phyloP scores from a whole-genome alignment of 495 filamentous ascomycete genomes.

The Penicillium soppii region DNA sequence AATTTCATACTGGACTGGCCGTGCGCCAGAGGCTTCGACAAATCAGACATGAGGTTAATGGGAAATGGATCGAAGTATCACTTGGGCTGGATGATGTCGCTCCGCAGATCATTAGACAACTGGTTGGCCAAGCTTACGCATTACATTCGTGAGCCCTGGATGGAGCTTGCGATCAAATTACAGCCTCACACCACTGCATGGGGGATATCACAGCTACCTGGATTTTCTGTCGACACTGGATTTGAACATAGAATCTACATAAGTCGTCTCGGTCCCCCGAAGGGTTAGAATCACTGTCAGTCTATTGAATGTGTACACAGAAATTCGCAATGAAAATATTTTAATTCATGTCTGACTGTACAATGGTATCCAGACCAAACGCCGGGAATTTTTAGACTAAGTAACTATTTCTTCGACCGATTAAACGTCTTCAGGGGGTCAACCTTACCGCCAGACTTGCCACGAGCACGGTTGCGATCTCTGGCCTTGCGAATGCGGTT shows the following conservation, averaged over 20 bases:
- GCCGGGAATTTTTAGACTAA: slow-evolving; percentile 8
- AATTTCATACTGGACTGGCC: slow-evolving; percentile 18
- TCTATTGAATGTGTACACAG: not conserved
- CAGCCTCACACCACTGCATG: too few species aligned
- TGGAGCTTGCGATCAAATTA: not conserved
- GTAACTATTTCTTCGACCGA: slow-evolving; percentile 31
- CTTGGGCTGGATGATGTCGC: slow-evolving; percentile 29
- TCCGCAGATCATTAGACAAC: slow-evolving; percentile 13
- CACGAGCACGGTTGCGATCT: slow-evolving; percentile 56
- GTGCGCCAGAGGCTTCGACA: slow-evolving; percentile 29
- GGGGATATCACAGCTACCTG: not conserved
- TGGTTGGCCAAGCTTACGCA: slow-evolving; percentile 19
- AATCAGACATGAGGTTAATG: slow-evolving; percentile 26
- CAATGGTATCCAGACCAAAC: slow-evolving; percentile 33
- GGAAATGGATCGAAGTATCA: slow-evolving; percentile 41
- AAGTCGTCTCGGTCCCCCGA: too few species aligned
- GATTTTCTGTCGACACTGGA: not conserved
- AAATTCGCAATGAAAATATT: slow-evolving; percentile 5
- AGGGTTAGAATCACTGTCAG: too few species aligned
- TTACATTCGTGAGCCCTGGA: not conserved
- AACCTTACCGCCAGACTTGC: slow-evolving; percentile 54
- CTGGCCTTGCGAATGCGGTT: slow-evolving; percentile 74
- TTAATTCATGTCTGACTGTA: slow-evolving; percentile 23
- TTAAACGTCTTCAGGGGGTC: slow-evolving; percentile 94
- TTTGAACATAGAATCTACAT: not conserved